phyloP scores from a whole-genome alignment of 2,329 filamentous ascomycete species.

The Aspergillus nomiae region DNA sequence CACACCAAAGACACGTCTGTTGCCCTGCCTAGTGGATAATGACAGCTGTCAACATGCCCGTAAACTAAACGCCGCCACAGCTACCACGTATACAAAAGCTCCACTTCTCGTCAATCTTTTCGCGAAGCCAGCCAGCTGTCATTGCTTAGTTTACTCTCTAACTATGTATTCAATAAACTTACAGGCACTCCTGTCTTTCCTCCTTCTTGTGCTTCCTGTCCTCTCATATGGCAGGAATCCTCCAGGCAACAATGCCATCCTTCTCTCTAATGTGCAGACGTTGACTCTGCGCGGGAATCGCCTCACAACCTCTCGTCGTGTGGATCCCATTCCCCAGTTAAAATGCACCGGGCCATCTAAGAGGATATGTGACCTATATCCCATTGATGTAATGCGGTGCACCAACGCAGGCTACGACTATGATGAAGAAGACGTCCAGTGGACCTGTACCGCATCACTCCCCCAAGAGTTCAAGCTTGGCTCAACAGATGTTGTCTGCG shows the following conservation, averaged over 20 bases:
- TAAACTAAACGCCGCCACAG: not conserved
- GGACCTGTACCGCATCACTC: conserved; percentile 75
- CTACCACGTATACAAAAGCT: conserved; percentile 4
- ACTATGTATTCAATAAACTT: conserved; percentile 3
- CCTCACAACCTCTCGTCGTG: conserved; percentile 74
- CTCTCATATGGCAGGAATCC: conserved; percentile 28
- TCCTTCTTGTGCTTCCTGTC: conserved; percentile 20
- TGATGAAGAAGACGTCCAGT: conserved; percentile 78
- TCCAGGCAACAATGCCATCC: conserved; percentile 53
- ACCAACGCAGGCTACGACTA: conserved; percentile 82
- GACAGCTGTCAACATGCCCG: not conserved
- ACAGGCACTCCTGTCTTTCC: conserved; percentile 23
- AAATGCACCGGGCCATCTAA: conserved; percentile 69
- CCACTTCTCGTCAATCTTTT: not conserved
- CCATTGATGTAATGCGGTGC: conserved; percentile 83
- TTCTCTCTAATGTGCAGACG: conserved; percentile 69
- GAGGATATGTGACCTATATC: conserved; percentile 67
- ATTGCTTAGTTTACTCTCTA: not conserved
- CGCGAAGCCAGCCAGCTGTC: not conserved
- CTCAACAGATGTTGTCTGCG: conserved; percentile 86
- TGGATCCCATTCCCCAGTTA: conserved; percentile 75
- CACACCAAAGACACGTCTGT: not conserved
- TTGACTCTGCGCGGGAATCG: conserved; percentile 73
- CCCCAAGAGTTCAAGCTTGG: conserved; percentile 72
- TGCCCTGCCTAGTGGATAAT: not conserved